Percentiles rank a stretch among this genome's conserved stretches.
Evolutionary conservation across 2,329 filamentous ascomycete genomes (phyloP).

Genomic region (Cladophialophora psammophila): DNA sequence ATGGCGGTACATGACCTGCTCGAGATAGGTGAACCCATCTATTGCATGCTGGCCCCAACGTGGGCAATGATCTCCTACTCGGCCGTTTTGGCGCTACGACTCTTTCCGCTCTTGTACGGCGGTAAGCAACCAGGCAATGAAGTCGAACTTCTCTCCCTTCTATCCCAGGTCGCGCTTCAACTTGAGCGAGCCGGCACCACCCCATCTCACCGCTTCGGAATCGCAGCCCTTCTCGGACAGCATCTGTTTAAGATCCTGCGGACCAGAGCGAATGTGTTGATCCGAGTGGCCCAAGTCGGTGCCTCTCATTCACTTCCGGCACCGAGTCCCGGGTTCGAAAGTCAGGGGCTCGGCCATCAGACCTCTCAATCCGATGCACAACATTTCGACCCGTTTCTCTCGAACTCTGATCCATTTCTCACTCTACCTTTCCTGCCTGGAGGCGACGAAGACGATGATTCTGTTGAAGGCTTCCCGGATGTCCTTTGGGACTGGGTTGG

Average conservation of each 20-base stretch:
- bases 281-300: neutral
- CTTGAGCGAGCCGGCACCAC: conserved; percentile 43
- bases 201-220: conserved; percentile 43
- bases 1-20: conserved; percentile 42
- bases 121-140: conserved; percentile 34
- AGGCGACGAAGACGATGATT: conserved; percentile 26
- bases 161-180: conserved; percentile 42
- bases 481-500: conserved; percentile 44
- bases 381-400: conserved; percentile 21
- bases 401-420: conserved; percentile 40
- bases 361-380: neutral
- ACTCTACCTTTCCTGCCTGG: conserved; percentile 28
- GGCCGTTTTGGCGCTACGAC: conserved; percentile 41
- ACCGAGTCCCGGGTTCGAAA: too few relatives aligned
- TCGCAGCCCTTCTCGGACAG: conserved; percentile 44
- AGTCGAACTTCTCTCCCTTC: conserved; percentile 42
- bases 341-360: conserved; percentile 5
- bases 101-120: conserved; percentile 41
- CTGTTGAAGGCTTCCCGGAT: conserved; percentile 39
- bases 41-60: conserved; percentile 45
- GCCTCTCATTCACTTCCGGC: too few relatives aligned
- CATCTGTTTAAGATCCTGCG: conserved; percentile 43
- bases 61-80: conserved; percentile 47
- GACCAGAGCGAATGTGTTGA: conserved; percentile 35
- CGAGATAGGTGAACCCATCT: conserved; percentile 42